These are phyloP conservation scores for Botrytis byssoidea DNA, from an alignment of 2,329 filamentous ascomycete species.

Conservation along the genomic window DNA sequence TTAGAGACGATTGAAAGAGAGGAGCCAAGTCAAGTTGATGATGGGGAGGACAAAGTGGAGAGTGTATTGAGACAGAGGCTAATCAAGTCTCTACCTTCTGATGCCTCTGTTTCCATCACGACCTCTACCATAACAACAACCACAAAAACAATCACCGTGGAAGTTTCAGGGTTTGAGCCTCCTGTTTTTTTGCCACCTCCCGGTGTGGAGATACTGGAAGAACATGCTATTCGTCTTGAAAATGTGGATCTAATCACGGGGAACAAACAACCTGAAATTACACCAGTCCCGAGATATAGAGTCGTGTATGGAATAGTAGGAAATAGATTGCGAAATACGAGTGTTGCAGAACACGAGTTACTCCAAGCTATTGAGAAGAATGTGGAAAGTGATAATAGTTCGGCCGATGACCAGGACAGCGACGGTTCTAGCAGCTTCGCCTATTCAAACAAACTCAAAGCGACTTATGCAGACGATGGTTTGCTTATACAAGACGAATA, in stretches of 20 bases:
- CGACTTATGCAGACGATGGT: background rate
- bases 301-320: constrained; percentile 60
- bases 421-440: background rate
- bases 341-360: constrained; percentile 37
- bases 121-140: constrained; percentile 58
- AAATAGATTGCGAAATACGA: constrained; percentile 48
- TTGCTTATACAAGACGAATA: background rate
- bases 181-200: constrained; percentile 54
- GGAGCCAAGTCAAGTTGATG: constrained; percentile 41
- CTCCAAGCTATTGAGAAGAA: constrained; percentile 32
- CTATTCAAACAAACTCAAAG: background rate
- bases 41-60: constrained; percentile 44
- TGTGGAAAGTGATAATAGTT: constrained; percentile 25
- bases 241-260: constrained; percentile 26
- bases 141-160: constrained; percentile 63
- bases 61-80: constrained; percentile 53
- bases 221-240: constrained; percentile 39
- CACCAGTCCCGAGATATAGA: constrained; percentile 44
- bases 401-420: background rate
- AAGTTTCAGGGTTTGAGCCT: constrained; percentile 54
- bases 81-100: constrained; percentile 52
- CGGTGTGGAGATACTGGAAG: constrained; percentile 58
- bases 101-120: constrained; percentile 59
- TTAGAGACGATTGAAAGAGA: constrained; percentile 42
- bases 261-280: constrained; percentile 25